Conservation (phyloP, 305 asterid species). For the Euphrasia arctica region DNA sequence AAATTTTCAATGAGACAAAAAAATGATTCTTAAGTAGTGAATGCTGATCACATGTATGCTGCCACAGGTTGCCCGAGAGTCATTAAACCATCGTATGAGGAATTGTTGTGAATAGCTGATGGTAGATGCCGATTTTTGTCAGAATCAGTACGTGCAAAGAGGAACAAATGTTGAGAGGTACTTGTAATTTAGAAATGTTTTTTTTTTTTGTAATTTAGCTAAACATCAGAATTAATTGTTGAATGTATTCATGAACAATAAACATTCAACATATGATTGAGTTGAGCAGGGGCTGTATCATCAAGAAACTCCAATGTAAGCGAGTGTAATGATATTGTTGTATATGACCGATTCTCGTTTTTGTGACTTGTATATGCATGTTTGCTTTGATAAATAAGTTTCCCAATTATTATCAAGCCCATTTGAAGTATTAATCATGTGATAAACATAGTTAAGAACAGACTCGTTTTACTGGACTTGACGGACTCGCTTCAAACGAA, state of each 20-base stretch:
- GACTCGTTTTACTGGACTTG: too few species aligned
- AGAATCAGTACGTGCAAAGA: too few species aligned
- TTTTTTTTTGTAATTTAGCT: background rate
- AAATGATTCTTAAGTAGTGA: background rate
- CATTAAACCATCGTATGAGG: constrained; percentile 41
- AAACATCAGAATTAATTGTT: background rate
- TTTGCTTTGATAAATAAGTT: too few species aligned
- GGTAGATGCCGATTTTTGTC: constrained; percentile 21
- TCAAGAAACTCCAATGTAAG: constrained; percentile 1
- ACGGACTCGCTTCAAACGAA: too few species aligned
- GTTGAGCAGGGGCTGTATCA: background rate
- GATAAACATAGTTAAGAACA: too few species aligned
- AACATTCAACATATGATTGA: background rate
- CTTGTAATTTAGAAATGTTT: background rate
- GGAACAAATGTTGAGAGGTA: constrained; percentile 11
- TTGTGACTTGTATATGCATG: too few species aligned
- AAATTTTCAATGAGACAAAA: background rate
- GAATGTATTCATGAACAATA: background rate
- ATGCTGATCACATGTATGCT: constrained; percentile 13
- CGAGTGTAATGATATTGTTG: background rate
- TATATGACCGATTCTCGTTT: background rate
- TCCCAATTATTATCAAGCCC: too few species aligned
- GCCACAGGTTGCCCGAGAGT: constrained; percentile 91
- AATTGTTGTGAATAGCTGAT: constrained; percentile 26
- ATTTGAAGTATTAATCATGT: too few species aligned